Base-by-base conservation (phyloP, 2,329 filamentous ascomycete genomes). In the Didymella sp. region DNA sequence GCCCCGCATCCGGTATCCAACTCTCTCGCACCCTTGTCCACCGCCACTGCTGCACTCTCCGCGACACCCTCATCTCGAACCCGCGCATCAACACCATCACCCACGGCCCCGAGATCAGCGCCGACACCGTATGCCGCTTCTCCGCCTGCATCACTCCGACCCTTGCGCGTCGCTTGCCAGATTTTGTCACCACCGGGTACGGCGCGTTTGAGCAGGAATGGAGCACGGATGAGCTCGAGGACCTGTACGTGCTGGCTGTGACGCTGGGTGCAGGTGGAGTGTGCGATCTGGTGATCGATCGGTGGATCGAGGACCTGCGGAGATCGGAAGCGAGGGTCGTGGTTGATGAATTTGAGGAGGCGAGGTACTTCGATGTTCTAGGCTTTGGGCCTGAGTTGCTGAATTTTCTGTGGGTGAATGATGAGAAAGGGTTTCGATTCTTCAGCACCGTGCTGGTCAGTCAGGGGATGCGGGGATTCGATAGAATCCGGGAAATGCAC, bases 141-240 rank as follows among this genome's bases (percentile, higher is more conserved):
- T 12, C 15, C 6, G 51, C 51, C 12, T 54, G 44, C 44, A 47
- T 41, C 17, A 11, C 37, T 44, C 5, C 7, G 11, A 2, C 28
- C 27, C 11, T 17, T 1, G 7, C 9, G 17, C 6, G 21, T 33
- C 24, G 21, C 17, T 28, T 54, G 6, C 51, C 51, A 2, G 19
- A 37, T 2, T 7, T 28, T n/a, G 7, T 54, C 9, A 13, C 28
- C 7, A 54, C 51, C 1, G 9, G 6, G 1, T 43, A 33, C 28
- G 51, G 44, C 6, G 30, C 22, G 6, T 54, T 48, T n/a, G 44
- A 48, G 37, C 51, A 54, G 9, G 21, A 40, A 3, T 48, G 51
- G 44, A 37, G 2, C 2, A 22, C 31, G n/a, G 2, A 21, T 2
- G 43, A 54, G n/a, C 37, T 54, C 2, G 51, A 48, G n/a, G 51